phyloP scores from a whole-genome alignment of 2,329 filamentous ascomycete species.

The Hypoxylon sp. region DNA sequence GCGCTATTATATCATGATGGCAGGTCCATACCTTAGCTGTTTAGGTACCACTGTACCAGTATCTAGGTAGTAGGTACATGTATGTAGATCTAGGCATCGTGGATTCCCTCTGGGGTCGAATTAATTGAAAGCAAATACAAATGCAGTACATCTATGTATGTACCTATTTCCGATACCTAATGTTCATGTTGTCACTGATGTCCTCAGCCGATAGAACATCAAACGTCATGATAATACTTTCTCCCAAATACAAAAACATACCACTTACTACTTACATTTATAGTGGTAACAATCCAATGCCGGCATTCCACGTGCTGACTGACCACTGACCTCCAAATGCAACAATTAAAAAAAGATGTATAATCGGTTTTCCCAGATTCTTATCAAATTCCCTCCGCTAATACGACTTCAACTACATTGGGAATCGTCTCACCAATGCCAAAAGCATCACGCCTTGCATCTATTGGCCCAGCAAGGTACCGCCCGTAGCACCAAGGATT shows the following conservation, averaged over 20 bases:
- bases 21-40: not conserved
- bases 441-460: slow-evolving; percentile 7
- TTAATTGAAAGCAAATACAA: no score
- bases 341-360: no score
- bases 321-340: slow-evolving; percentile 19
- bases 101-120: no score
- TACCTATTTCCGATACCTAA: no score
- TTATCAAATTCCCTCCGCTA: slow-evolving; percentile 25
- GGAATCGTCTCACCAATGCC: slow-evolving; percentile 14
- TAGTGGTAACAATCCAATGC: slow-evolving; percentile 15
- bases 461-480: slow-evolving; percentile 24
- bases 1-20: no score
- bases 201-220: no score
- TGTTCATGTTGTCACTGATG: no score
- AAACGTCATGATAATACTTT: no score
- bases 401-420: slow-evolving; percentile 27
- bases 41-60: not conserved
- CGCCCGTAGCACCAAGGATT: slow-evolving; percentile 21
- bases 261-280: slow-evolving; percentile 2
- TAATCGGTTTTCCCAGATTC: slow-evolving; percentile 16
- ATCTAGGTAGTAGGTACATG: no score
- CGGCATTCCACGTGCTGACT: slow-evolving; percentile 30
- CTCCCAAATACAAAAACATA: no score
- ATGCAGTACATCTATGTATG: no score
- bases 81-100: no score